Percentiles rank a stretch among this genome's conserved stretches.
These are phyloP conservation scores for Protomyces lactucae-debilis DNA, from an alignment of 1,139 yeast species.

Conservation along the genomic window DNA sequence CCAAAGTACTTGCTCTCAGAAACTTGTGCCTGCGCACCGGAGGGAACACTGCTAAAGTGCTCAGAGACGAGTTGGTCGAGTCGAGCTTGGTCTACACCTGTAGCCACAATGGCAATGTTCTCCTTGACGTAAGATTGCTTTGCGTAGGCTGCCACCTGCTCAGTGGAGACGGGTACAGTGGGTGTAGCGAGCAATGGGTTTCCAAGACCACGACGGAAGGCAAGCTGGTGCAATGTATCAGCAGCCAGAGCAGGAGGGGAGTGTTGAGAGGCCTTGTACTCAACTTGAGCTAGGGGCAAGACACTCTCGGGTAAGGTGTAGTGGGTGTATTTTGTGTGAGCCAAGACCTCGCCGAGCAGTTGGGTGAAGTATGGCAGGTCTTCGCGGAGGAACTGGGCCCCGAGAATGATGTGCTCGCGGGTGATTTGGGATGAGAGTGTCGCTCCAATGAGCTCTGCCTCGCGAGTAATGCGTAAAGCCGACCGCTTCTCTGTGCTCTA, in stretches of 20 bases:
- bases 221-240: slow-evolving; percentile 72
- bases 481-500: slow-evolving; percentile 76
- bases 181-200: slow-evolving; percentile 75
- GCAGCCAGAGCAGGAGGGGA: slow-evolving; percentile 58
- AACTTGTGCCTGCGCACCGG: slow-evolving; percentile 46
- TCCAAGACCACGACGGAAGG: slow-evolving; percentile 88
- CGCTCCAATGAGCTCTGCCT: slow-evolving; percentile 92
- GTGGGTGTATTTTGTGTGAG: slow-evolving; percentile 55
- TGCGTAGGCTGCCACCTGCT: slow-evolving; percentile 65
- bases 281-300: slow-evolving; percentile 61
- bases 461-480: slow-evolving; percentile 89
- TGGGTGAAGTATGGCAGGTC: slow-evolving; percentile 89
- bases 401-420: slow-evolving; percentile 77
- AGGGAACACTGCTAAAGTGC: slow-evolving; percentile 61
- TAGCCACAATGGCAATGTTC: slow-evolving; percentile 65
- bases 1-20: slow-evolving; percentile 48
- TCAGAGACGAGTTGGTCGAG: slow-evolving; percentile 62
- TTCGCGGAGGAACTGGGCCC: slow-evolving; percentile 77
- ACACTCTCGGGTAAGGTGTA: slow-evolving; percentile 62
- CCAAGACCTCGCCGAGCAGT: slow-evolving; percentile 65
- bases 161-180: slow-evolving; percentile 51
- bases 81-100: slow-evolving; percentile 71
- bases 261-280: slow-evolving; percentile 49
- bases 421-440: slow-evolving; percentile 61
- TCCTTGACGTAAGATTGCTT: slow-evolving; percentile 62